phyloP scores from a whole-genome alignment of 2,329 filamentous ascomycete genomes.

The Septoria linicola region DNA sequence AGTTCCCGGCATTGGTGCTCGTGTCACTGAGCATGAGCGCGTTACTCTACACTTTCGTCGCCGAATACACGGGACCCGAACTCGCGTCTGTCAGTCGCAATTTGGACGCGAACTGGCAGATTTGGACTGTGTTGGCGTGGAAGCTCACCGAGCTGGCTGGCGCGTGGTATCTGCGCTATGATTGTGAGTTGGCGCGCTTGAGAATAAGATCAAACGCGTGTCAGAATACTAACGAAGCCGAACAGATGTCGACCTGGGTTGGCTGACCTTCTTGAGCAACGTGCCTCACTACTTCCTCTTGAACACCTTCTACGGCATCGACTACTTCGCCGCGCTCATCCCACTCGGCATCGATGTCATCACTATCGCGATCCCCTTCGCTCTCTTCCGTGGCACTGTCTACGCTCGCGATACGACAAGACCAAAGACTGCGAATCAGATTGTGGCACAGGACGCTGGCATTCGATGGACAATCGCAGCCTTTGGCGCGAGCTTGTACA shows the following conservation, averaged over 20 bases:
- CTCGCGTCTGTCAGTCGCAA: slow-evolving; percentile 66
- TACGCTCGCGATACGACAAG: slow-evolving; percentile 55
- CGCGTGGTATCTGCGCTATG: slow-evolving; percentile 72
- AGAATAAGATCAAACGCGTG: neutral
- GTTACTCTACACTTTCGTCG: slow-evolving; percentile 62
- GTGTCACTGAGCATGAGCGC: slow-evolving; percentile 62
- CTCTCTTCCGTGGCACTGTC: slow-evolving; percentile 68
- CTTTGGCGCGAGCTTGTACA: slow-evolving; percentile 72
- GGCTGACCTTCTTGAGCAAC: slow-evolving; percentile 63
- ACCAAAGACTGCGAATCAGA: slow-evolving; percentile 50
- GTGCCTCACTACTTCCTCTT: slow-evolving; percentile 75
- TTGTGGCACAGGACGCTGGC: slow-evolving; percentile 57
- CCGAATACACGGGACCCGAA: slow-evolving; percentile 62
- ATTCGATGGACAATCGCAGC: slow-evolving; percentile 65
- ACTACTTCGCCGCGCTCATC: slow-evolving; percentile 58
- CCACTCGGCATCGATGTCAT: slow-evolving; percentile 67
- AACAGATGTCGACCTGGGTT: slow-evolving; percentile 46
- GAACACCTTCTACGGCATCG: slow-evolving; percentile 72
- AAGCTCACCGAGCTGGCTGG: slow-evolving; percentile 66
- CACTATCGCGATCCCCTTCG: slow-evolving; percentile 71
- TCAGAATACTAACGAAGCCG: slow-evolving; percentile 14
- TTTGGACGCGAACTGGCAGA: slow-evolving; percentile 61
- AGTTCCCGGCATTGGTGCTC: slow-evolving; percentile 48
- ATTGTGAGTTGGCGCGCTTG: slow-evolving; percentile 54
- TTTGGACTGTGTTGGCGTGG: slow-evolving; percentile 55